phyloP scores from a whole-genome alignment of 2,329 filamentous ascomycete genomes.

The Alternaria sp. region DNA sequence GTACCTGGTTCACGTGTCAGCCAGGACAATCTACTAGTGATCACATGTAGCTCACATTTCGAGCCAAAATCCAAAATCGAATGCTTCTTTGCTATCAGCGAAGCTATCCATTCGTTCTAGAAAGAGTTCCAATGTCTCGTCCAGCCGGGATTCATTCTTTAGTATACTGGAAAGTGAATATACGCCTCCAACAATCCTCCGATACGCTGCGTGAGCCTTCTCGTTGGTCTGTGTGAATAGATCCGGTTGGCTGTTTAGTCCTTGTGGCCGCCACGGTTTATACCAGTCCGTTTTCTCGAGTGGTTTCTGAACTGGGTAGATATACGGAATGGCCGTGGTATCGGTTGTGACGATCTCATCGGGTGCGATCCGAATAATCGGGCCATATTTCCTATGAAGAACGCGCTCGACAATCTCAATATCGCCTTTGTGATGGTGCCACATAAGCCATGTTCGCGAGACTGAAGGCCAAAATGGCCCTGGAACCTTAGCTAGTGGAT shows the following conservation, averaged over 20 bases:
- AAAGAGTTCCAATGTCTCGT: constrained; percentile 17
- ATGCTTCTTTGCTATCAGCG: constrained; percentile 15
- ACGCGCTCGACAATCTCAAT: constrained; percentile 22
- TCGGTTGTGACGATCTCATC: constrained; percentile 48
- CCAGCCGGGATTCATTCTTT: constrained; percentile 24
- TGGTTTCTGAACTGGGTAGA: constrained; percentile 30
- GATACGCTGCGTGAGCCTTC: constrained; percentile 22
- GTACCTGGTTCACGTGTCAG: constrained; percentile 29
- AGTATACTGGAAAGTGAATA: constrained; percentile 26
- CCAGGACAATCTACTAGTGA: neutral
- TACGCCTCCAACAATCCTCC: constrained; percentile 20
- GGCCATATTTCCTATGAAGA: constrained; percentile 43
- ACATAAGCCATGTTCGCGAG: constrained; percentile 38
- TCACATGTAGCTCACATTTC: constrained; percentile 22
- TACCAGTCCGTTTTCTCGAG: constrained; percentile 38
- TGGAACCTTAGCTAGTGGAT: constrained; percentile 32
- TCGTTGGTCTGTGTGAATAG: constrained; percentile 28
- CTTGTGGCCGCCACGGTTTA: constrained; percentile 27
- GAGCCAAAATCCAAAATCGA: constrained; percentile 32
- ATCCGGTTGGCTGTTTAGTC: constrained; percentile 20
- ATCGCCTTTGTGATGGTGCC: constrained; percentile 30
- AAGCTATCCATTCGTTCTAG: constrained; percentile 25
- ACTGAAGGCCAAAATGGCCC: constrained; percentile 35
- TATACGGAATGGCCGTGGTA: constrained; percentile 21
- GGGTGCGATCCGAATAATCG: constrained; percentile 57